These are phyloP conservation scores for Tetrahymena malaccensis DNA, from an alignment of 73 alveolate species.

Conservation along the genomic window DNA sequence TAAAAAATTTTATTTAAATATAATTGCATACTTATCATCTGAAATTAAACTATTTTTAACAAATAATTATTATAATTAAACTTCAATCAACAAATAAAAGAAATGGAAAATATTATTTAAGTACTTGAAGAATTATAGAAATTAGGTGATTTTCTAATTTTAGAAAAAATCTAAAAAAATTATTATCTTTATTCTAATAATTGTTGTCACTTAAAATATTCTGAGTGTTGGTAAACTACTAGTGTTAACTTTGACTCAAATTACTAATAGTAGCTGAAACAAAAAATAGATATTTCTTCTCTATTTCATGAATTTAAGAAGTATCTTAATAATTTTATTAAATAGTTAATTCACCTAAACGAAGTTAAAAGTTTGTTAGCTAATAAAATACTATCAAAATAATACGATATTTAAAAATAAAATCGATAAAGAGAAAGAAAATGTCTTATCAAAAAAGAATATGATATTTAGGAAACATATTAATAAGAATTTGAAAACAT, in stretches of 20 bases:
- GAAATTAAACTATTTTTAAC: too few species aligned
- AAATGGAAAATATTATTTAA: background rate
- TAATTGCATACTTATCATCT: too few species aligned
- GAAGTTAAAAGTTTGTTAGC: background rate
- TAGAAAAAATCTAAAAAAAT: background rate
- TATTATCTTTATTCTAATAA: background rate
- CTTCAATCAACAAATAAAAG: too few species aligned
- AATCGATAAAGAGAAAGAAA: too few species aligned
- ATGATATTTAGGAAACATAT: too few species aligned
- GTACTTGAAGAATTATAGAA: background rate
- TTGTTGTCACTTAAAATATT: background rate
- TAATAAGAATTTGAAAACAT: background rate
- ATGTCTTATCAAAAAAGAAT: too few species aligned
- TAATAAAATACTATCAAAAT: too few species aligned
- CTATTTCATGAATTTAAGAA: background rate
- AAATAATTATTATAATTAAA: too few species aligned
- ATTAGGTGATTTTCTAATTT: background rate
- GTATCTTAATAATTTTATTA: background rate
- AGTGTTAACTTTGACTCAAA: background rate
- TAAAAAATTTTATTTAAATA: too few species aligned
- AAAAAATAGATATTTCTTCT: background rate
- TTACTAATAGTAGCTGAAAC: background rate
- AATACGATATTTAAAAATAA: too few species aligned
- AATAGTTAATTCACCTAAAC: background rate
- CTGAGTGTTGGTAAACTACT: background rate